Evolutionary conservation across 352 stramenopile genomes (phyloP).

Genomic region (Phytophthora ramorum): DNA sequence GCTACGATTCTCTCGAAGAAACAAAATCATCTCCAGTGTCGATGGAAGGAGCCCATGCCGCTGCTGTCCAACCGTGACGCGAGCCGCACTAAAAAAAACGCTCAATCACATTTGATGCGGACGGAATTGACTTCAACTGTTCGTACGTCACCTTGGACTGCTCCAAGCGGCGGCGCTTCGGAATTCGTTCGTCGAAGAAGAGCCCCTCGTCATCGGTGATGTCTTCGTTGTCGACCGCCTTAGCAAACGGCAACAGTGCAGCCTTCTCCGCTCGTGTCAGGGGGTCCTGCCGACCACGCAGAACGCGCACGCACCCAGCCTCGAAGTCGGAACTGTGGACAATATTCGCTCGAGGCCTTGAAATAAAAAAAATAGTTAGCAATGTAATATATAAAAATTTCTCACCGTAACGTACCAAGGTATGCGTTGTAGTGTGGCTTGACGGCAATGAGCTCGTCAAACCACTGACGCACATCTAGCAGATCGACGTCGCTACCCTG

Average conservation of each 20-base stretch:
- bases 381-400: neutral
- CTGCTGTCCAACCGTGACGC: slow-evolving; percentile 5
- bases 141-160: neutral
- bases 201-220: neutral
- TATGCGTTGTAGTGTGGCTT: neutral
- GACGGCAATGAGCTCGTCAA: slow-evolving; percentile 4
- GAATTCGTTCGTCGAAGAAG: slow-evolving; percentile 1
- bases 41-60: neutral
- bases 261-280: neutral
- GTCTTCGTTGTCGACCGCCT: neutral
- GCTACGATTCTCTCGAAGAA: neutral
- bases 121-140: slow-evolving; percentile 1
- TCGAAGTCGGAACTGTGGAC: slow-evolving; percentile 12
- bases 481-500: slow-evolving; percentile 1
- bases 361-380: neutral
- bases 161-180: neutral
- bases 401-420: neutral
- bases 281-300: neutral
- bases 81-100: slow-evolving; percentile 7
- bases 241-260: neutral
- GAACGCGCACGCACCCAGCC: neutral
- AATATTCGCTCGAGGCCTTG: slow-evolving; percentile 4
- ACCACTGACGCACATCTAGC: slow-evolving; percentile 1
- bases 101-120: slow-evolving; percentile 5
- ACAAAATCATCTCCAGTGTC: neutral